A percentile compares a stretch with the other conserved stretches of the same genome.
Conservation (phyloP, 768 basidiomycete species). For the Trametes villosa region DNA sequence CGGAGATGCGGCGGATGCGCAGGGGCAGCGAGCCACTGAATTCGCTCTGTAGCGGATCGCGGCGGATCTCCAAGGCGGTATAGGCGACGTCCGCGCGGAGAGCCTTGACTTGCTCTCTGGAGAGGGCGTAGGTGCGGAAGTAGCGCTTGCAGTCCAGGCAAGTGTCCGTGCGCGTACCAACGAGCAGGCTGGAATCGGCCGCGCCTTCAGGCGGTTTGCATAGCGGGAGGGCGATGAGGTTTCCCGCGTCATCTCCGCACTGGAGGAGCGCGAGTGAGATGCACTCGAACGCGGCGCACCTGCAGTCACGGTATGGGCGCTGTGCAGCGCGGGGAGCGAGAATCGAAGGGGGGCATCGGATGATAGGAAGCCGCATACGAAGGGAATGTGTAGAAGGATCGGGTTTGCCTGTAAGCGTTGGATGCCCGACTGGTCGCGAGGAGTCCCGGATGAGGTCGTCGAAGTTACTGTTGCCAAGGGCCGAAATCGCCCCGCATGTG, state of each 20-base stretch:
- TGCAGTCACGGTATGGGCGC: neutral
- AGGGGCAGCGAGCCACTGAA: neutral
- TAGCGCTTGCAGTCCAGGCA: constrained; percentile 1
- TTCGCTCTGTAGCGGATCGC: neutral
- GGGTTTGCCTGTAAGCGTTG: too few species aligned
- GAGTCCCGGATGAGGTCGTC: too few species aligned
- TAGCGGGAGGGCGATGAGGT: constrained; percentile 5
- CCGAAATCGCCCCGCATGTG: too few species aligned
- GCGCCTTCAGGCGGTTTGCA: neutral
- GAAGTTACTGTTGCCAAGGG: too few species aligned
- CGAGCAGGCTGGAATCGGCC: neutral
- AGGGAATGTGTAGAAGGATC: too few species aligned
- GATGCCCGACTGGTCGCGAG: too few species aligned
- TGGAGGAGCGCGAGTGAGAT: constrained; percentile 1
- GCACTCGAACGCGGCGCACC: neutral
- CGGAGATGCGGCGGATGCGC: neutral
- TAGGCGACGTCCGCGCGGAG: neutral
- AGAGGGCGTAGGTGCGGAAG: constrained; percentile 2
- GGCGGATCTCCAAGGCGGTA: neutral
- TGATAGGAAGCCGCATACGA: too few species aligned
- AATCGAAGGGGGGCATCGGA: too few species aligned
- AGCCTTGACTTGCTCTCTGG: neutral
- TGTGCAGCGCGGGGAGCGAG: too few species aligned
- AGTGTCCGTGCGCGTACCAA: neutral
- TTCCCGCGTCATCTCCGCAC: constrained; percentile 4